phyloP scores from a whole-genome alignment of 352 stramenopile species.

The Phytophthora pini region DNA sequence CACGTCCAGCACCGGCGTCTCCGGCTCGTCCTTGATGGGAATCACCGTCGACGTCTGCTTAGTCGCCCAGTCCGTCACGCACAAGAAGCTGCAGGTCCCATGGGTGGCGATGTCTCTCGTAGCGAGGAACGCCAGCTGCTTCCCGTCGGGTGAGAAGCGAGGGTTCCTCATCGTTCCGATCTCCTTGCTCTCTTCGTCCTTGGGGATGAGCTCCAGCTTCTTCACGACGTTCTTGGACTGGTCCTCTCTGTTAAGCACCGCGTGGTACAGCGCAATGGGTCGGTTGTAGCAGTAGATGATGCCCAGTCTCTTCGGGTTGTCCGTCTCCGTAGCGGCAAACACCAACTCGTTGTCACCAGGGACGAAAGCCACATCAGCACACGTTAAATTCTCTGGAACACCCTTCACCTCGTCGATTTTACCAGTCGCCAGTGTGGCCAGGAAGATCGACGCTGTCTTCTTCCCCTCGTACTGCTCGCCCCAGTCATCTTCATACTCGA shows the following conservation, averaged over 20 bases:
- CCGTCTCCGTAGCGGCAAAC: conserved; percentile 67
- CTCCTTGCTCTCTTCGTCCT: conserved; percentile 42
- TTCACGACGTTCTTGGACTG: conserved; percentile 35
- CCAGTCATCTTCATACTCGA: conserved; percentile 80
- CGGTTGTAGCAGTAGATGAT: conserved; percentile 92
- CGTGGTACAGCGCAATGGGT: conserved; percentile 67
- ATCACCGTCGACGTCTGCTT: conserved; percentile 69
- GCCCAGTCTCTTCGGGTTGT: conserved; percentile 65
- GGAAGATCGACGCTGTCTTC: conserved; percentile 70
- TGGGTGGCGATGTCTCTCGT: conserved; percentile 76
- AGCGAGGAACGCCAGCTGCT: conserved; percentile 70
- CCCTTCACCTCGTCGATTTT: conserved; percentile 73
- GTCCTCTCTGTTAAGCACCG: conserved; percentile 39
- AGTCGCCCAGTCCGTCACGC: conserved; percentile 65
- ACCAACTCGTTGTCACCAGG: conserved; percentile 62
- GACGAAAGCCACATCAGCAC: conserved; percentile 72
- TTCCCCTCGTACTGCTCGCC: conserved; percentile 87
- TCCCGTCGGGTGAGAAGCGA: conserved; percentile 74
- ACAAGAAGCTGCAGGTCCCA: conserved; percentile 77
- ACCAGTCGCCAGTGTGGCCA: conserved; percentile 64
- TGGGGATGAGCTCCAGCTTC: conserved; percentile 47
- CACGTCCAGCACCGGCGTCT: conserved; percentile 31
- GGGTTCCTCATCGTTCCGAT: conserved; percentile 65
- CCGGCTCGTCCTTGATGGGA: conserved; percentile 65
- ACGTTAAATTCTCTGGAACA: conserved; percentile 62